Evolutionary conservation across 352 stramenopile species (phyloP), one percentile per base, ranked within the genome.

Genomic region (Pythium vanterpoolii): DNA sequence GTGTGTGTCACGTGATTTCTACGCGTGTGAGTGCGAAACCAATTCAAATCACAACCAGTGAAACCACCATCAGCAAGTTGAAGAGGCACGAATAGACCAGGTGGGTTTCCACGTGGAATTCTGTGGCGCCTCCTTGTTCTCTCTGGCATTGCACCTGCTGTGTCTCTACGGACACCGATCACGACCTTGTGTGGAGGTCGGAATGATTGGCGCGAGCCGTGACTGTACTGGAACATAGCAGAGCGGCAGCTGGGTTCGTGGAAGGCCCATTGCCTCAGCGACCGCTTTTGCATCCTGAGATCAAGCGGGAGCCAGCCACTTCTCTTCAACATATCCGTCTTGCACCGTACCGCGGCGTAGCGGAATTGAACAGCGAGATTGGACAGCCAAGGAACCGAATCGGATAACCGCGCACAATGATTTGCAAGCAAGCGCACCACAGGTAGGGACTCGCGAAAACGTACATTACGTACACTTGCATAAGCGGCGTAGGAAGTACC

Each of bases 131-230:
- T 36, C 44, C 19, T 31, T 4, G 14, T 13, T 11, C 45, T 52
- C 45, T 52, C 45, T 52, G 16, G 45, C 45, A 52, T 52, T 52
- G 27, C 45, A 52, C n/a, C 34, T 9, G 34, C 8, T 13, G 31
- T 36, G 31, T 50, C 44, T 50, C 10, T 21, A 5, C 24, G 40
- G 40, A 47, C 19, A 44, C 16, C 8, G n/a, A n/a, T n/a, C n/a
- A n/a, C n/a, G n/a, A n/a, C n/a, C n/a, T n/a, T n/a, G n/a, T n/a
- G n/a, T n/a, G 38, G n/a, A n/a, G n/a, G n/a, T n/a, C n/a, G n/a
- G n/a, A n/a, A n/a, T n/a, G n/a, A n/a, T n/a, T n/a, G n/a, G n/a
- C n/a, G n/a, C n/a, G n/a, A n/a, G n/a, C n/a, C n/a, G n/a, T n/a
- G n/a, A n/a, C n/a, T n/a, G n/a, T 11, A 36, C 31, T 36, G 31